Evolutionary conservation across 2,329 filamentous ascomycete genomes (phyloP).

Genomic region (Cladobotryum protrusum): DNA sequence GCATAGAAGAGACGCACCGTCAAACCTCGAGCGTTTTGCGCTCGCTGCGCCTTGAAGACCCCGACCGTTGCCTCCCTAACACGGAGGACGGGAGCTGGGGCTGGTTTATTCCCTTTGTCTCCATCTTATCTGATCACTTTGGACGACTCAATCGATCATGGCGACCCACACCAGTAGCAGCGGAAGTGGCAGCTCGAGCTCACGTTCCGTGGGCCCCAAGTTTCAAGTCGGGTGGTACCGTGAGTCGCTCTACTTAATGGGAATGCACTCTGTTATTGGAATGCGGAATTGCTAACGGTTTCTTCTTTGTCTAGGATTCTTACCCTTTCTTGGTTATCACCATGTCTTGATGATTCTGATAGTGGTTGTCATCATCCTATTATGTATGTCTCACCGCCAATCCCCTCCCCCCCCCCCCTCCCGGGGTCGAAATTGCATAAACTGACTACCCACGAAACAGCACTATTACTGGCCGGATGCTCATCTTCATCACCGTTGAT

Average conservation of each 20-base stretch:
- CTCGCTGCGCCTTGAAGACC: slow-evolving; percentile 12
- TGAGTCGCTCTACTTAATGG: not conserved
- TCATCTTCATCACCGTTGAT: slow-evolving; percentile 94
- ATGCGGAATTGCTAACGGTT: slow-evolving; percentile 13
- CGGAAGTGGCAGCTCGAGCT: slow-evolving; percentile 11
- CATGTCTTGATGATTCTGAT: slow-evolving; percentile 98
- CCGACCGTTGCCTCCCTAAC: slow-evolving; percentile 18
- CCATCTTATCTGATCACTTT: slow-evolving; percentile 8
- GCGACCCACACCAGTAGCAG: slow-evolving; percentile 20
- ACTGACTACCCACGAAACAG: slow-evolving; percentile 38
- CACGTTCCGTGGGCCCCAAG: slow-evolving; percentile 24
- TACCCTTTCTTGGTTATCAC: slow-evolving; percentile 66
- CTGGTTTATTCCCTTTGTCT: not conserved
- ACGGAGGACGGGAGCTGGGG: slow-evolving; percentile 18
- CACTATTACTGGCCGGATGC: slow-evolving; percentile 87
- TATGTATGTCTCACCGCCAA: slow-evolving; percentile 61
- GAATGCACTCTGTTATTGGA: slow-evolving; percentile 8
- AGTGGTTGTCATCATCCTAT: slow-evolving; percentile 83
- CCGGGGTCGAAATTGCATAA: not conserved
- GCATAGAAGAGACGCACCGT: not conserved
- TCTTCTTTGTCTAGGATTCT: slow-evolving; percentile 41
- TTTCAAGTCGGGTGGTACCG: slow-evolving; percentile 41
- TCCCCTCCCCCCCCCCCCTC: too few species aligned
- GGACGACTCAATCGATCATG: slow-evolving; percentile 8
- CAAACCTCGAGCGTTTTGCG: not conserved